phyloP scores from a whole-genome alignment of 768 basidiomycete species.

The Pleurotus eryngii region DNA sequence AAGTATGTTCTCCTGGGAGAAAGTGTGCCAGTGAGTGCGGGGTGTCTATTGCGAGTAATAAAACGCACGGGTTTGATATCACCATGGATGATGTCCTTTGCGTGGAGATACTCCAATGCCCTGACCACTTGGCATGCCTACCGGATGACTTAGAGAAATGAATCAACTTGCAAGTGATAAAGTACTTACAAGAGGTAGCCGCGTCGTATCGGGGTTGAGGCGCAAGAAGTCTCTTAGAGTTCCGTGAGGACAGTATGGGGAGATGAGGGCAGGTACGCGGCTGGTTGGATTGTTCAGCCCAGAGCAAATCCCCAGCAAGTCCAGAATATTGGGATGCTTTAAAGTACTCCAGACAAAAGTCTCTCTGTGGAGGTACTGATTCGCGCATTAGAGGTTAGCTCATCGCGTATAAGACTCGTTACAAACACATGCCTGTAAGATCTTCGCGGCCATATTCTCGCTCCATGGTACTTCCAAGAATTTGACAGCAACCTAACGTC shows the following conservation, averaged over 20 bases:
- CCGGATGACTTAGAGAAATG: too few relatives aligned
- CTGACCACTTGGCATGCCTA: conserved; percentile 13
- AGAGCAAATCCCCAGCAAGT: neutral
- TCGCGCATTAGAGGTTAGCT: neutral
- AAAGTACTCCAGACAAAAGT: conserved; percentile 1
- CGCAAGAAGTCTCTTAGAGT: conserved; percentile 4
- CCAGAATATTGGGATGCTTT: conserved; percentile 8
- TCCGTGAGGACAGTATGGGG: conserved; percentile 10
- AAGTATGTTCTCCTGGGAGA: conserved; percentile 12
- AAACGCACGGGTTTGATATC: conserved; percentile 17
- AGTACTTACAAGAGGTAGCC: conserved; percentile 8
- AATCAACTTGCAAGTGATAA: neutral
- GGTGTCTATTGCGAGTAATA: too few relatives aligned
- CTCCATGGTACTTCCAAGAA: neutral
- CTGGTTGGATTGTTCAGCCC: neutral
- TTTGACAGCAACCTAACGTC: neutral
- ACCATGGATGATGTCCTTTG: conserved; percentile 13
- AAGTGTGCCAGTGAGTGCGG: neutral
- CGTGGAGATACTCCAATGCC: conserved; percentile 18
- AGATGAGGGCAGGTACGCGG: conserved; percentile 10
- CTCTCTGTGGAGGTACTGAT: conserved; percentile 8
- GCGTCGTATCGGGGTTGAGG: conserved; percentile 1
- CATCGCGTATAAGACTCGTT: too few relatives aligned
- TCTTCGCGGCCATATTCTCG: neutral
- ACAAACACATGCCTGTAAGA: neutral